A percentile compares a stretch with the other conserved stretches of the same genome.
Evolutionary conservation across 257 asterid genomes (phyloP).

Genomic region (Jaltomata sinuosa): DNA sequence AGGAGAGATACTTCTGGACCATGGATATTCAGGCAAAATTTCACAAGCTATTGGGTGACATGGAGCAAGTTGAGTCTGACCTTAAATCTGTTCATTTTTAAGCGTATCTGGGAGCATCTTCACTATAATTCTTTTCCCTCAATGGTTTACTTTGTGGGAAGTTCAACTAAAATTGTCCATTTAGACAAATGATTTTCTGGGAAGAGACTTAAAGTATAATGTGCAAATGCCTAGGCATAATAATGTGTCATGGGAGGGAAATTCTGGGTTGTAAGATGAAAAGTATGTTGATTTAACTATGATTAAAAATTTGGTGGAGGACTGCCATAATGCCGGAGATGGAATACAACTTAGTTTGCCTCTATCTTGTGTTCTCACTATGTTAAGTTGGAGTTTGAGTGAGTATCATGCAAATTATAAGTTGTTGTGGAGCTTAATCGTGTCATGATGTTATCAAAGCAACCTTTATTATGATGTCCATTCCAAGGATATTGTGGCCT

Average conservation of each 20-base stretch:
- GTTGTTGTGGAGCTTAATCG: too few species aligned
- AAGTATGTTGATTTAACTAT: slow-evolving; percentile 28
- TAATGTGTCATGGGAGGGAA: slow-evolving; percentile 80
- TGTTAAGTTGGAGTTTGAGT: too few species aligned
- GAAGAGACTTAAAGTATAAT: neutral
- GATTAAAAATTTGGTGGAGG: slow-evolving; percentile 63
- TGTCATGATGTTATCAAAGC: slow-evolving; percentile 37
- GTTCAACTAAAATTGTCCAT: neutral
- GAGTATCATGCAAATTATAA: too few species aligned
- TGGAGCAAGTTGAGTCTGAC: too few species aligned
- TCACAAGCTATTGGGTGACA: too few species aligned
- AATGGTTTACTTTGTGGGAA: neutral
- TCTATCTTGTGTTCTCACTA: too few species aligned
- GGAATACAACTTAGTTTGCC: slow-evolving; percentile 20
- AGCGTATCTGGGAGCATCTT: too few species aligned
- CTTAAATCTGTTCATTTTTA: too few species aligned
- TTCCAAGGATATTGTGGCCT: neutral
- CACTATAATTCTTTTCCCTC: neutral
- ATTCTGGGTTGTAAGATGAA: slow-evolving; percentile 60
- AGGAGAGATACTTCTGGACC: too few species aligned
- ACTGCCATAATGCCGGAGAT: slow-evolving; percentile 81
- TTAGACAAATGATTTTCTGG: neutral
- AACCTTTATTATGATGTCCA: neutral
- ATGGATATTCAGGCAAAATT: too few species aligned
- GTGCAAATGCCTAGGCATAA: slow-evolving; percentile 72